Conservation (phyloP, 495 filamentous ascomycete genomes). For the Aspergillus incahuasiensis region DNA sequence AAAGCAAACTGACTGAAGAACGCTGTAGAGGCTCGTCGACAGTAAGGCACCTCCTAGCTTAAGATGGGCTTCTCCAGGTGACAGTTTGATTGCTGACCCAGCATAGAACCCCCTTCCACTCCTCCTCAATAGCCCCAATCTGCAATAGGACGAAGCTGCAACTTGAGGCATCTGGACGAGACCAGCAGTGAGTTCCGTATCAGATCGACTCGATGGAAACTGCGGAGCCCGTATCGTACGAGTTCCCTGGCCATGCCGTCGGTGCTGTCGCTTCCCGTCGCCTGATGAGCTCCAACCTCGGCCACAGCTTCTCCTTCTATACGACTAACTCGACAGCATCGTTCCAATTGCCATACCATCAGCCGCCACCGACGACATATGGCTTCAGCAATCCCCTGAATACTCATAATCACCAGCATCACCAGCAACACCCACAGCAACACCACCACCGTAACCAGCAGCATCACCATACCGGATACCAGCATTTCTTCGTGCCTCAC, state of each 20-base stretch:
- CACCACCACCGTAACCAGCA: conserved; percentile 28
- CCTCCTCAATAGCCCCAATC: background rate
- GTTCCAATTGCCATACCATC: conserved; percentile 37
- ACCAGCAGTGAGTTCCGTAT: background rate
- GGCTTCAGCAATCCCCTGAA: conserved; percentile 31
- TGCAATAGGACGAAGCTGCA: background rate
- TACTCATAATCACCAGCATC: conserved; percentile 16
- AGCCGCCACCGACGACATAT: conserved; percentile 33
- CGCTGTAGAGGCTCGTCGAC: background rate
- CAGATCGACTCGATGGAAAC: conserved; percentile 33
- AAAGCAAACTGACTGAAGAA: conserved; percentile 21
- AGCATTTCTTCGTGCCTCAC: conserved; percentile 29
- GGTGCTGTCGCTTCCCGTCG: conserved; percentile 37
- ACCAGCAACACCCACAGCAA: conserved; percentile 29
- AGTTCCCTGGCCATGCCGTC: conserved; percentile 37
- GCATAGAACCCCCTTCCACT: background rate
- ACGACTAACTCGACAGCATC: conserved; percentile 31
- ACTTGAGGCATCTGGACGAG: background rate
- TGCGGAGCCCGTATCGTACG: conserved; percentile 40
- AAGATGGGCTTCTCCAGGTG: background rate
- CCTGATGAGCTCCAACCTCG: conserved; percentile 31
- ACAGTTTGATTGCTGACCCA: background rate
- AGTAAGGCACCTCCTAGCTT: background rate
- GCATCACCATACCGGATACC: conserved; percentile 24
- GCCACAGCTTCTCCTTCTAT: conserved; percentile 38